phyloP scores from a whole-genome alignment of 2,329 filamentous ascomycete genomes.

The Cercospora sp. region DNA sequence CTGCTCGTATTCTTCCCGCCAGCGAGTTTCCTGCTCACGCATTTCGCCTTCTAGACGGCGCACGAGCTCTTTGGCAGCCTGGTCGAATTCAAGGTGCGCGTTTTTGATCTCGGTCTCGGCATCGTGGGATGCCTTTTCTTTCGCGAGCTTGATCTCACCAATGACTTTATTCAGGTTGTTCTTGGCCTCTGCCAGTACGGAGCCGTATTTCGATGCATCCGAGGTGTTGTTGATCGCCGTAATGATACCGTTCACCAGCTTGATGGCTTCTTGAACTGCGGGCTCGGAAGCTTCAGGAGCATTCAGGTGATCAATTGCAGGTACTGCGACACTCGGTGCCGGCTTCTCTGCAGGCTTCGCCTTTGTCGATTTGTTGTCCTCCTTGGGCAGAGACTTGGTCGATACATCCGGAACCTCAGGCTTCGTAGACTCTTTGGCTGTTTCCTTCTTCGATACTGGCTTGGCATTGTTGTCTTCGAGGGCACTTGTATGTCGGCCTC shows the following conservation, averaged over 20 bases:
- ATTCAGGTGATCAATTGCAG: conserved; percentile 74
- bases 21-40: conserved; percentile 74
- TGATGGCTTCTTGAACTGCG: conserved; percentile 87
- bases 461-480: conserved; percentile 52
- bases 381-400: conserved; percentile 24
- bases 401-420: conserved; percentile 26
- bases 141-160: conserved; percentile 72
- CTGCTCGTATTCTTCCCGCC: conserved; percentile 82
- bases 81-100: conserved; percentile 76
- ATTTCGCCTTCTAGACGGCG: conserved; percentile 82
- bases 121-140: conserved; percentile 65
- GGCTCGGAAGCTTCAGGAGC: conserved; percentile 77
- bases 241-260: conserved; percentile 95
- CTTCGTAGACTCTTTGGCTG: conserved; percentile 29
- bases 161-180: conserved; percentile 75
- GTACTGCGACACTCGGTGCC: conserved; percentile 42
- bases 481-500: conserved; percentile 63
- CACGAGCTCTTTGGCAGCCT: conserved; percentile 83
- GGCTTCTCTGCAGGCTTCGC: conserved; percentile 50
- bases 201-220: conserved; percentile 72
- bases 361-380: conserved; percentile 23
- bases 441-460: conserved; percentile 36
- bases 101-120: conserved; percentile 73
- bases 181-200: conserved; percentile 82
- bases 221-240: conserved; percentile 87